Conservation (phyloP, 768 basidiomycete genomes). For the Trametes meyenii region DNA sequence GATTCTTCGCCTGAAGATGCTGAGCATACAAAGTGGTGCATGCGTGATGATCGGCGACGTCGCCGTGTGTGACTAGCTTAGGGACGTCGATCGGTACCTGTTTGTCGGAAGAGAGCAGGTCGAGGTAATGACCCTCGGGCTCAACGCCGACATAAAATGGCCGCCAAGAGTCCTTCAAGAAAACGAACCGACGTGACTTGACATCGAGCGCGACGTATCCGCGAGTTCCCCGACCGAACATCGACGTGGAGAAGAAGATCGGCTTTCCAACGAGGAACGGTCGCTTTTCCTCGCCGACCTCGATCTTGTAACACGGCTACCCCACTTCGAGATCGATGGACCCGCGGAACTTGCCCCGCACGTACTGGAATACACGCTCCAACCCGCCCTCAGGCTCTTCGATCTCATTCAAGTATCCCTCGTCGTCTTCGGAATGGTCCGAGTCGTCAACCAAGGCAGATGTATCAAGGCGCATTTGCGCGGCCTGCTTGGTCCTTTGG, state of each 20-base stretch:
- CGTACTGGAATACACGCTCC: neutral
- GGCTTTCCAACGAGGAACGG: conserved; percentile 8
- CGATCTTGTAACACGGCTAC: conserved; percentile 9
- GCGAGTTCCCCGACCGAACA: conserved; percentile 13
- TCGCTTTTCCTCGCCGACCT: neutral
- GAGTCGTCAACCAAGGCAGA: too few relatives aligned
- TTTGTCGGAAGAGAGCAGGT: neutral
- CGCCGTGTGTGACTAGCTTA: conserved; percentile 3
- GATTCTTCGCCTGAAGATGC: neutral
- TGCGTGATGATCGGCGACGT: neutral
- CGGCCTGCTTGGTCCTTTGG: too few relatives aligned
- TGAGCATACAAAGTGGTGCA: neutral
- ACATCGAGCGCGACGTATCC: conserved; percentile 22
- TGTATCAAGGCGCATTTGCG: too few relatives aligned
- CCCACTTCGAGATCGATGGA: neutral
- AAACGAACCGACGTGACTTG: conserved; percentile 5
- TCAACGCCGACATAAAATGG: neutral
- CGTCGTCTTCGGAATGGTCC: too few relatives aligned
- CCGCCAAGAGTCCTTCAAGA: conserved; percentile 24
- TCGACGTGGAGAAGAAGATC: neutral
- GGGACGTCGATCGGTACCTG: neutral
- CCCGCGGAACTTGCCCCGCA: neutral
- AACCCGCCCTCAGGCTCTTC: too few relatives aligned
- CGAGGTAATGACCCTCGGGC: conserved; percentile 11
- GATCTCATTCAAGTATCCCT: too few relatives aligned